Conservation (phyloP, 1,284 basidiomycete species). For the Irpex rosettiformis region DNA sequence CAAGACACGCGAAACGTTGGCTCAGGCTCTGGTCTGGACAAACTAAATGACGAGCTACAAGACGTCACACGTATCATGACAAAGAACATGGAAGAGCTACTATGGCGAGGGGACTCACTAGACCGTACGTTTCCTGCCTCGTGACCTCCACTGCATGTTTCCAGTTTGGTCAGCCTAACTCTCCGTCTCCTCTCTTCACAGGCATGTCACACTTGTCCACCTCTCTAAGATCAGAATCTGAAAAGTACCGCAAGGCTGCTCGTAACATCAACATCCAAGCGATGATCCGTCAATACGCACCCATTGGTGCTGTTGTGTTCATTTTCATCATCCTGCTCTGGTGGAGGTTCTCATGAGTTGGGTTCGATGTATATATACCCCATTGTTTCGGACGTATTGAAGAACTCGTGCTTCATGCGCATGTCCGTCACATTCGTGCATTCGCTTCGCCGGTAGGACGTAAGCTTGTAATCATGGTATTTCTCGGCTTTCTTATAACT, state of each 20-base stretch:
- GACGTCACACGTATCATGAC: slow-evolving; percentile 99
- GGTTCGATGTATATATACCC: slow-evolving; percentile 13
- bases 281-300: slow-evolving; percentile 94
- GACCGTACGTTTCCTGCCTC: slow-evolving; percentile 73
- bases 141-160: not conserved
- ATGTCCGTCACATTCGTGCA: not conserved
- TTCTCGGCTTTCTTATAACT: not conserved
- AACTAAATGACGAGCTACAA: slow-evolving; percentile 93
- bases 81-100: slow-evolving; percentile 99
- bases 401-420: not conserved
- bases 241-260: slow-evolving; percentile 96
- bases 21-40: slow-evolving; percentile 76
- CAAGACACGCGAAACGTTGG: slow-evolving; percentile 88
- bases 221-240: slow-evolving; percentile 94
- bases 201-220: slow-evolving; percentile 98
- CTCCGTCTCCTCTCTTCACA: slow-evolving; percentile 28
- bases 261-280: slow-evolving; percentile 93
- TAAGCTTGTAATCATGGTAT: not conserved
- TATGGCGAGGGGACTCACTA: slow-evolving; percentile 96
- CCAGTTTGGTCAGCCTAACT: not conserved
- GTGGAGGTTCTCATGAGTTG: slow-evolving; percentile 76
- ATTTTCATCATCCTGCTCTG: slow-evolving; percentile 86
- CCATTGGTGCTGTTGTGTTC: slow-evolving; percentile 77
- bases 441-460: slow-evolving; percentile 1
- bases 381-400: slow-evolving; percentile 3